Evolutionary conservation across 2,329 filamentous ascomycete species (phyloP).

Genomic region (Clonostachys byssicola): DNA sequence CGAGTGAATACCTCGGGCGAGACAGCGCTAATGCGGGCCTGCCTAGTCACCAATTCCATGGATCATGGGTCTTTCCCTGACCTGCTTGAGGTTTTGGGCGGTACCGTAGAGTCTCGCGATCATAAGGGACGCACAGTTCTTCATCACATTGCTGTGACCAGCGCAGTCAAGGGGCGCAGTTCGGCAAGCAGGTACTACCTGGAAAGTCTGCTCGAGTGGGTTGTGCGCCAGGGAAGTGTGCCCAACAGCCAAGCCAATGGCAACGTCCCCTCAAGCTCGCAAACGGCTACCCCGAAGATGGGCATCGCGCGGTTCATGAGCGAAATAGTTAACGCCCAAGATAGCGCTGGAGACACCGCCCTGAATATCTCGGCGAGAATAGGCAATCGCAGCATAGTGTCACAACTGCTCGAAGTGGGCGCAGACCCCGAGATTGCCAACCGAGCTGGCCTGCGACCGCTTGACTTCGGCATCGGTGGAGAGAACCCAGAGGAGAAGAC

Average conservation of each 20-base stretch:
- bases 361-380: slow-evolving; percentile 91
- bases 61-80: slow-evolving; percentile 89
- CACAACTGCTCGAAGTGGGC: slow-evolving; percentile 92
- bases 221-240: slow-evolving; percentile 77
- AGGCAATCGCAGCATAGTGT: slow-evolving; percentile 90
- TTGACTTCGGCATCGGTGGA: slow-evolving; percentile 90
- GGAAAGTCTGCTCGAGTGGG: slow-evolving; percentile 89
- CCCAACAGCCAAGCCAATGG: slow-evolving; percentile 44
- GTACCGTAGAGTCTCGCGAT: slow-evolving; percentile 87
- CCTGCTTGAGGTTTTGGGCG: slow-evolving; percentile 80
- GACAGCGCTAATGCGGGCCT: slow-evolving; percentile 88
- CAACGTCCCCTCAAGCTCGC: slow-evolving; percentile 30
- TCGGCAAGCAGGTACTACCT: slow-evolving; percentile 94
- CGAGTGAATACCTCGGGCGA: slow-evolving; percentile 87
- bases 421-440: slow-evolving; percentile 92
- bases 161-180: slow-evolving; percentile 88
- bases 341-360: slow-evolving; percentile 91
- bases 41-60: slow-evolving; percentile 89
- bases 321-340: slow-evolving; percentile 93
- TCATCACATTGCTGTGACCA: slow-evolving; percentile 94
- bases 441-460: slow-evolving; percentile 77
- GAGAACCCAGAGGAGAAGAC: slow-evolving; percentile 45
- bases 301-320: slow-evolving; percentile 91
- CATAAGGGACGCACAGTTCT: slow-evolving; percentile 86
- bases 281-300: slow-evolving; percentile 57